A percentile compares a stretch with the other conserved stretches of the same genome.
Conservation (phyloP, 2,329 filamentous ascomycete genomes). For the Penicillium sp. region DNA sequence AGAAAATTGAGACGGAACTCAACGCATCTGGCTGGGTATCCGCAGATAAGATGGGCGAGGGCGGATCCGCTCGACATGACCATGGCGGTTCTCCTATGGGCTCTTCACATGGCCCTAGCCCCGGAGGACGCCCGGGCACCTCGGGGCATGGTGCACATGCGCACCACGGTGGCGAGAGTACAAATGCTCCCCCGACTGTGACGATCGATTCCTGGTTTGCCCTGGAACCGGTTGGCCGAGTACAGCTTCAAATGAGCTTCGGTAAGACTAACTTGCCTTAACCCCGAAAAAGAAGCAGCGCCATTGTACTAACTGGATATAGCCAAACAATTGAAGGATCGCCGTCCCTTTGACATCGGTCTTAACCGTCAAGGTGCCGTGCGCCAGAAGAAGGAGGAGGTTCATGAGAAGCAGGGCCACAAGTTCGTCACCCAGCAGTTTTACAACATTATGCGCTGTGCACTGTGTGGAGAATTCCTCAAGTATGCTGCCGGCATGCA, state of each 20-base stretch:
- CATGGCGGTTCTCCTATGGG: conserved; percentile 47
- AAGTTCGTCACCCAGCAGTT: conserved; percentile 98
- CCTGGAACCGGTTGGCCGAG: conserved; percentile 83
- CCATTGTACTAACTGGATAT: conserved; percentile 15
- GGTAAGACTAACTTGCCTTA: conserved; percentile 33
- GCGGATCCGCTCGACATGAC: conserved; percentile 41
- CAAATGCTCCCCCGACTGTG: conserved; percentile 28
- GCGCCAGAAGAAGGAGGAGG: conserved; percentile 92
- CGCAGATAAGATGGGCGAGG: conserved; percentile 80
- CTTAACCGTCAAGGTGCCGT: conserved; percentile 92
- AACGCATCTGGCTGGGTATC: conserved; percentile 94
- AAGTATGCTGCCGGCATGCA: conserved; percentile 99
- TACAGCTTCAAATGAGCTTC: conserved; percentile 85
- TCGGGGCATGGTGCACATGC: conserved; percentile 20
- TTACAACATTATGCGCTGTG: conserved; percentile 99
- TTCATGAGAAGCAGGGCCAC: conserved; percentile 98
- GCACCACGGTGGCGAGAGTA: conserved; percentile 25
- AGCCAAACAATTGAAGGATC: conserved; percentile 78
- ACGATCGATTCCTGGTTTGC: conserved; percentile 92
- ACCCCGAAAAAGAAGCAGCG: not conserved
- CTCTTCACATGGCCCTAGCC: conserved; percentile 21
- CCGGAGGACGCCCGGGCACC: conserved; percentile 21
- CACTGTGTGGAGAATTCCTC: conserved; percentile 92
- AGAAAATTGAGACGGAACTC: conserved; percentile 93
- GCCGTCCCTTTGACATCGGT: conserved; percentile 74